Base-by-base conservation (phyloP, 2,329 filamentous ascomycete genomes). In the Orbilia oligospora region DNA sequence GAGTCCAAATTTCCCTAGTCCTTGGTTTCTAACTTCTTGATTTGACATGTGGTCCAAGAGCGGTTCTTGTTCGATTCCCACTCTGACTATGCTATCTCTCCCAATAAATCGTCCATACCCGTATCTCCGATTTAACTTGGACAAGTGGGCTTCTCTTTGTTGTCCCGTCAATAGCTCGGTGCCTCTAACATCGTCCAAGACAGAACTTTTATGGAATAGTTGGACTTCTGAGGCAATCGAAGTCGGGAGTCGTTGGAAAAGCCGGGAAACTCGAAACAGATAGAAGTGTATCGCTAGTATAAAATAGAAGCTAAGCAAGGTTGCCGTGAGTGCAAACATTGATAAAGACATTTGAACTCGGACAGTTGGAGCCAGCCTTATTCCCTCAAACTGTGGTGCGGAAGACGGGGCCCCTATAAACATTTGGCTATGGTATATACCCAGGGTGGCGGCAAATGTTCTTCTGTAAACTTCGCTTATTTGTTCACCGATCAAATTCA, bases 391-490 rank as follows among this genome's bases (percentile, higher is more conserved):
- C 3, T 56, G 68, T 12, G 18, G 22, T 3, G 30, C 12, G 3
- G 22, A 33, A 36, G 8, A 3, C 3, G 36, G 24, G 8, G 24
- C 41, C 27, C 6, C 8, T 3, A 30, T 18, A 41, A 81, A 76
- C 44, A 80, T 80, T 41, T 38, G 58, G 16, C 80, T 36, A 14
- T 79, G 49, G 30, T 89, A 87, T 0, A 85, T 80, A 0, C 85
- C 83, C 0, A 90, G 80, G 53, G 85, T 83, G 0, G 86, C 84
- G 0, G 87, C 85, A 30, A 87, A 87, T 0, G 88, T 80, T 4
- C 80, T 81, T 0, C 79, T 72, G 70, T 86, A 87, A 0, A 85
- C 51, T 0, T 71, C 67, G 6, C 80, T 64, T 0, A 87, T 64
- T 0, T 80, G 44, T 0, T 79, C 55, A 0, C 76, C 56, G 0